Evolutionary conservation across 495 filamentous ascomycete genomes (phyloP).

Genomic region (Trichodelitschia bisporula): DNA sequence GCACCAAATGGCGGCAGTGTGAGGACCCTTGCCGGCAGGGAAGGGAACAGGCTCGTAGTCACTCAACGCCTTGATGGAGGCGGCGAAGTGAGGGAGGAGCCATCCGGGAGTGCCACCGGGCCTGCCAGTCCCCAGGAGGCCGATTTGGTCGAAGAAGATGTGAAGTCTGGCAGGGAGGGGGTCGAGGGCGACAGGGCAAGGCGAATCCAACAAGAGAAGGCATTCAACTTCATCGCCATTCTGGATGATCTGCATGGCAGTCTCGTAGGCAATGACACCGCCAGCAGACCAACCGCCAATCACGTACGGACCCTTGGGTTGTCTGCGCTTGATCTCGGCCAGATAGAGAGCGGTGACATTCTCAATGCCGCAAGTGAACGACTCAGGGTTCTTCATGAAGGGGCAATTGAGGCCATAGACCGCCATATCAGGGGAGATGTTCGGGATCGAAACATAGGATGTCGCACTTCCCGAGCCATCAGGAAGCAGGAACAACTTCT

Average conservation of each 20-base stretch:
- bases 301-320: conserved; percentile 49
- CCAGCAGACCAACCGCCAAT: conserved; percentile 66
- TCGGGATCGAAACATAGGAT: conserved; percentile 34
- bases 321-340: conserved; percentile 41
- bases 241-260: conserved; percentile 42
- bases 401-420: conserved; percentile 41
- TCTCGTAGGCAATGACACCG: conserved; percentile 72
- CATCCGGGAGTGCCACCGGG: conserved; percentile 41
- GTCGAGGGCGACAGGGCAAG: conserved; percentile 45
- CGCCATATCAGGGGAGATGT: conserved; percentile 25
- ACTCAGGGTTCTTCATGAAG: conserved; percentile 35
- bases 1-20: conserved; percentile 52
- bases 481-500: conserved; percentile 47
- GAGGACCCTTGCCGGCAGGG: conserved; percentile 25
- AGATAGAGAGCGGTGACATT: conserved; percentile 32
- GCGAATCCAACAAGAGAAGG: conserved; percentile 63
- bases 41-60: conserved; percentile 41
- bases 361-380: conserved; percentile 29
- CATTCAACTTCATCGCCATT: conserved; percentile 44
- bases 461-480: conserved; percentile 51
- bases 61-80: conserved; percentile 48
- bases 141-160: conserved; percentile 53
- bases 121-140: conserved; percentile 49
- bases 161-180: conserved; percentile 55
- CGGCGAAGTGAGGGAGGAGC: conserved; percentile 66